These are phyloP conservation scores for Wakefieldia striispora DNA, from an alignment of 768 basidiomycete species.

Conservation along the genomic window DNA sequence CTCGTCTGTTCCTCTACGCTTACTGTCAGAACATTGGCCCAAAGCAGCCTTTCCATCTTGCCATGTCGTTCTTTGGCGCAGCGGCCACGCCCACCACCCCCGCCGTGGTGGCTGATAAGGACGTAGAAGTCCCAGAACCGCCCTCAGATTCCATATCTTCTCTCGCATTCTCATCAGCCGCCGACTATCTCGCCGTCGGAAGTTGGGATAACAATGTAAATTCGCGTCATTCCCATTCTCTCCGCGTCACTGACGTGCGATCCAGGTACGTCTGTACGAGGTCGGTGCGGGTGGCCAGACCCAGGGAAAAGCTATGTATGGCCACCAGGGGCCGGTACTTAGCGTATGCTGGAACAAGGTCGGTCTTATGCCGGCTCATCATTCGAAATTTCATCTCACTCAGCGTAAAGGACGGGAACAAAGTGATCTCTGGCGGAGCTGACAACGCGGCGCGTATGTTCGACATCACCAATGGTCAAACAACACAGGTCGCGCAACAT, in stretches of 20 bases:
- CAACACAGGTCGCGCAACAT: slow-evolving; percentile 84
- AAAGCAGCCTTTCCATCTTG: neutral
- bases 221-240: neutral
- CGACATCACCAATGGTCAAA: slow-evolving; percentile 80
- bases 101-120: slow-evolving; percentile 55
- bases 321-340: slow-evolving; percentile 87
- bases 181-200: slow-evolving; percentile 88
- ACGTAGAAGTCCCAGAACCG: slow-evolving; percentile 77
- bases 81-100: slow-evolving; percentile 35
- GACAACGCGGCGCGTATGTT: slow-evolving; percentile 96
- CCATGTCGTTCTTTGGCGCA: slow-evolving; percentile 45
- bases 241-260: slow-evolving; percentile 7
- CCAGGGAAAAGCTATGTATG: slow-evolving; percentile 87
- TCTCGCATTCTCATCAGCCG: slow-evolving; percentile 78
- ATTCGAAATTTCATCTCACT: slow-evolving; percentile 6
- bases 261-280: slow-evolving; percentile 89
- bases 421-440: slow-evolving; percentile 88
- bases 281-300: slow-evolving; percentile 77
- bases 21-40: too few relatives aligned
- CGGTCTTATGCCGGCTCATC: slow-evolving; percentile 1
- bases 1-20: neutral
- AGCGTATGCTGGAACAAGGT: slow-evolving; percentile 92
- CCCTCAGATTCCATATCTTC: slow-evolving; percentile 87
- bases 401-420: slow-evolving; percentile 71
- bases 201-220: slow-evolving; percentile 91